A percentile compares a stretch with the other conserved stretches of the same genome.
Evolutionary conservation across 1,284 basidiomycete genomes (phyloP).

Genomic region (Cystobasidium sp.): DNA sequence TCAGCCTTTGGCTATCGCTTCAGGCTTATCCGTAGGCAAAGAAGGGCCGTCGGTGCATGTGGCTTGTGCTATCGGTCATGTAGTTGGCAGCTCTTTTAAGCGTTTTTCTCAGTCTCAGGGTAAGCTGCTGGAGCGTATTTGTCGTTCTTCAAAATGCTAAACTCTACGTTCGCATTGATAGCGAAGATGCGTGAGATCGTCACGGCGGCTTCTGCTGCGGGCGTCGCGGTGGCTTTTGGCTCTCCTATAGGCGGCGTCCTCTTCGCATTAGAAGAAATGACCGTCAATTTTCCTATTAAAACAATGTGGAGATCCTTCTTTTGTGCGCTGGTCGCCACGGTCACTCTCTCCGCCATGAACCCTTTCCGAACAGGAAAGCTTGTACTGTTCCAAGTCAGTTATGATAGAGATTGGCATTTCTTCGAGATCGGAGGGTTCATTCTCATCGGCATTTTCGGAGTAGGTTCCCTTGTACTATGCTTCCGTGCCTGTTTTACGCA

Average conservation of each 20-base stretch:
- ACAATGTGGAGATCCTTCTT: constrained; percentile 99
- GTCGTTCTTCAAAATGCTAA: not conserved
- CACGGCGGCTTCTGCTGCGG: constrained; percentile 93
- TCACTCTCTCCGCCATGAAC: constrained; percentile 92
- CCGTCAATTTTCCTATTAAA: constrained; percentile 90
- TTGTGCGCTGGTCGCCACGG: constrained; percentile 94
- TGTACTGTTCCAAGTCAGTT: constrained; percentile 96
- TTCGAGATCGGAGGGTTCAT: constrained; percentile 91
- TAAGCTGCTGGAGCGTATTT: constrained; percentile 57
- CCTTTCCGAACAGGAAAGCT: constrained; percentile 98
- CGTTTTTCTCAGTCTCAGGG: constrained; percentile 86
- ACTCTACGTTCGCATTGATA: constrained; percentile 54
- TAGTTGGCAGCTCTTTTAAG: constrained; percentile 80
- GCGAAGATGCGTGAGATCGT: constrained; percentile 95
- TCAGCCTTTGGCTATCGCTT: constrained; percentile 94
- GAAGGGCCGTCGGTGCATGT: constrained; percentile 98
- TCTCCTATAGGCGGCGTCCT: constrained; percentile 96
- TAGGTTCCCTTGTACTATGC: constrained; percentile 58
- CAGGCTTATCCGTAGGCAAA: constrained; percentile 95
- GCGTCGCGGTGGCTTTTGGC: constrained; percentile 96
- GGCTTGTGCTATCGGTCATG: constrained; percentile 88
- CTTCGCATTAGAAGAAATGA: constrained; percentile 93
- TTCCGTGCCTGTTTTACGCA: not conserved
- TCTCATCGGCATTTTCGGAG: constrained; percentile 92
- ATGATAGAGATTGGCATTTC: constrained; percentile 98